Percentiles rank a stretch among this genome's conserved stretches.
phyloP scores from a whole-genome alignment of 257 asterid genomes.

The Fraxinus quadrangulata region DNA sequence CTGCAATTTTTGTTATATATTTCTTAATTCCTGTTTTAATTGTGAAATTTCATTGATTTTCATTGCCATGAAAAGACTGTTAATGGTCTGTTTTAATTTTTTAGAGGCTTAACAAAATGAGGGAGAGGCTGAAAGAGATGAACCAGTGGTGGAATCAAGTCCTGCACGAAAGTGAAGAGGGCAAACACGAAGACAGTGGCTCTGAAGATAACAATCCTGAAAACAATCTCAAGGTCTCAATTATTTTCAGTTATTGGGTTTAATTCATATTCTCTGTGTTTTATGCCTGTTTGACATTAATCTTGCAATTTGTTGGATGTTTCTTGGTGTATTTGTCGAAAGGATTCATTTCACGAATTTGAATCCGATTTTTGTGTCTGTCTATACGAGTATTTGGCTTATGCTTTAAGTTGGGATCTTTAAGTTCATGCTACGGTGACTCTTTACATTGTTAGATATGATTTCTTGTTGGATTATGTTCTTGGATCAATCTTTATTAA shows the following conservation, averaged over 20 bases:
- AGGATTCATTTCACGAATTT: not conserved
- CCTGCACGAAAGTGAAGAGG: conserved; percentile 30
- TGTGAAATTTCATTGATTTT: not conserved
- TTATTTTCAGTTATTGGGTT: not conserved
- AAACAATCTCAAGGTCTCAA: conserved; percentile 30
- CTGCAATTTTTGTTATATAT: not conserved
- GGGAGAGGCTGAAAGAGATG: conserved; percentile 41
- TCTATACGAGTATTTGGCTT: not conserved
- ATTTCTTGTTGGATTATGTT: not conserved
- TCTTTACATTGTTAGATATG: not conserved
- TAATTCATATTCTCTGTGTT: not conserved
- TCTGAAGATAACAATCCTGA: conserved; percentile 15
- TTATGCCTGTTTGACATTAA: not conserved
- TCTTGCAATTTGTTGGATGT: not conserved
- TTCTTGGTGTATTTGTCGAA: not conserved
- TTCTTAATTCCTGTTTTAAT: not conserved
- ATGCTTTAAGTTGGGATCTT: not conserved
- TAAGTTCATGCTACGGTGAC: not conserved
- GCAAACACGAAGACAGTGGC: conserved; percentile 6
- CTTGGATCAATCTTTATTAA: not conserved
- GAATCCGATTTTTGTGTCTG: not conserved
- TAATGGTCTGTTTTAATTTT: not conserved
- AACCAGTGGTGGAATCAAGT: conserved; percentile 45
- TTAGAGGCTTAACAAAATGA: conserved; percentile 51
- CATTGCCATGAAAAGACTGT: not conserved